Base-by-base conservation (phyloP, 345 rosid species). In the Abelmoschus esculentus region DNA sequence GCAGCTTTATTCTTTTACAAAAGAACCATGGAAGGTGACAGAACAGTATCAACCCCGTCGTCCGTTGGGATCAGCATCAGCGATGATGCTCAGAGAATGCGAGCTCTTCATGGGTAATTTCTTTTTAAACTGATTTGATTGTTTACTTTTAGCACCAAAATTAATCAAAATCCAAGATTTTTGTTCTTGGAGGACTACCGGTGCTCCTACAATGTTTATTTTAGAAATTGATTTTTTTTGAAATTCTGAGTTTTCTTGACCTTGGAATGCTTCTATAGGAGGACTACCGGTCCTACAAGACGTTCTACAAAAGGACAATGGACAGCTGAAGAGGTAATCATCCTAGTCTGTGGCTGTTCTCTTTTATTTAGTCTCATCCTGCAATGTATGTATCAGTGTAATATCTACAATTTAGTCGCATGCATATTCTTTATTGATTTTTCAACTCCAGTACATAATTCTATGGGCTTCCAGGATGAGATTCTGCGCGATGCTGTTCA, bases 251-350 rank as follows among this genome's bases (percentile, higher is more conserved):
- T 66, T 71, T 46, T 34, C 10, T 40, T n/a, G 49, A 61, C 42
- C 65, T 36, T 79, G 17, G 32, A 19, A 70, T 5, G 36, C 11
- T 29, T 80, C 73, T 81, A 38, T 76, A 95, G 99, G 86, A 88
- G 98, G 80, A 91, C 96, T 18, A 90, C 86, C 82, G 99, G 99
- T 77, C 99, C 99, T 40, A 81, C 97, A 62, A 87, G 98, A 75
- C 97, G 99, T 74, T 95, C 99, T 29, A 90, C 98, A 40, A 93
- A 89, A 78, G 99, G 99, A 65, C 98, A 91, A 72, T 95, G 99
- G 99, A 95, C 98, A 67, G 83, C 99, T 54, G 99, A 95, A 74
- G 99, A 95, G 96, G 99, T 95, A 9, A 52, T 64, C 60, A 31
- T 47, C 44, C 42, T 55, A 55, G 13, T 46, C 26, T 54, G 3